Evolutionary conservation across 768 basidiomycete species (phyloP), one percentile per base, ranked within the genome.

Genomic region (Trametes cingulata): DNA sequence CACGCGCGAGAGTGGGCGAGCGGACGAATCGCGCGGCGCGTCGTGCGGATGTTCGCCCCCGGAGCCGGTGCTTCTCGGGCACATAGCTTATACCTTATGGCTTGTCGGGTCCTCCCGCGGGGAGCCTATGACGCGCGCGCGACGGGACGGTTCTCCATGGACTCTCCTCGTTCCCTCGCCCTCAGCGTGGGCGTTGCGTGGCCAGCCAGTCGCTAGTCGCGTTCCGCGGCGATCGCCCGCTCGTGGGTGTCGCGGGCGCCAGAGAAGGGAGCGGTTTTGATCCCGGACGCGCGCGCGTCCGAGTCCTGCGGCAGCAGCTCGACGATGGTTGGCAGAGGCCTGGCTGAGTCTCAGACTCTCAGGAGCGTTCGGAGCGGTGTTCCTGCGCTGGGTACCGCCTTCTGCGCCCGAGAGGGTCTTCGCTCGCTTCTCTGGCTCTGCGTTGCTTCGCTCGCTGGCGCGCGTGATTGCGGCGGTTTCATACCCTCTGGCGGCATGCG

Each of bases 81-180:
- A n/a, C 42, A 45, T 56, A 56, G 55, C 55, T 47, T 61, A 51
- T 52, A 56, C 35, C 43, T 62, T 62, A 57, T 62, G 61, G 61
- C 56, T 53, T 53, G 51, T 48, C 39, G 51, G 56, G 45, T 56
- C 61, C 56, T 25, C n/a, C 37, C 55, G 19, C 50, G 47, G 22
- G 61, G 61, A 62, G 56, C 61, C 61, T 62, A 52, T 40, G 55
- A 14, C 36, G 25, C 50, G 8, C 24, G 12, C 49, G n/a, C 19
- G n/a, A 35, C 29, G 14, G 27, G 19, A 20, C 52, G 37, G n/a
- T 10, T 41, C 9, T 46, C 9, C 45, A 20, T 36, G 0, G 17
- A 19, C 36, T 14, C 8, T 15, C 39, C 13, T 40, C 6, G 14
- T 5, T 40, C 6, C 14, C 13, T n/a, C 6, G 39, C 14, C 39